Percentiles rank a stretch among this genome's conserved stretches.
phyloP scores from a whole-genome alignment of 2,329 filamentous ascomycete genomes.

The Pseudogymnoascus destructans region DNA sequence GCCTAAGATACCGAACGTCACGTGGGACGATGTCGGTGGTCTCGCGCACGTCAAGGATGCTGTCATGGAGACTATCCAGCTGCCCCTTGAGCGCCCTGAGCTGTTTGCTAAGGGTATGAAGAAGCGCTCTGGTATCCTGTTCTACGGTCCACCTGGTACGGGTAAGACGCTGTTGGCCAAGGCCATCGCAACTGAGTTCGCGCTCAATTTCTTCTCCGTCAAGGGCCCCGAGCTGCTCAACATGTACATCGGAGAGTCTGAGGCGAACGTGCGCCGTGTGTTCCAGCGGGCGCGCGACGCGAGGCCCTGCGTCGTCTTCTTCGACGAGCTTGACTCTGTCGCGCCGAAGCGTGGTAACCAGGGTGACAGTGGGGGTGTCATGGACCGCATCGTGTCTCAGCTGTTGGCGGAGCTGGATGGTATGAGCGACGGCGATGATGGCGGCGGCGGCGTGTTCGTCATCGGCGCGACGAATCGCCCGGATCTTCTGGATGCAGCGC shows the following conservation, averaged over 20 bases:
- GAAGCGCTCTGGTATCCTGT: constrained; percentile 85
- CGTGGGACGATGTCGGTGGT: constrained; percentile 92
- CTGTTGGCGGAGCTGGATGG: constrained; percentile 89
- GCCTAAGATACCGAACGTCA: constrained; percentile 93
- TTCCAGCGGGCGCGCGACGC: constrained; percentile 81
- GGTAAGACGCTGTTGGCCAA: constrained; percentile 89
- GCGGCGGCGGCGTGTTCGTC: constrained; percentile 77
- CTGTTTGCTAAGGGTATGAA: constrained; percentile 96
- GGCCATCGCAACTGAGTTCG: constrained; percentile 87
- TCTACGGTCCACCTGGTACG: constrained; percentile 83
- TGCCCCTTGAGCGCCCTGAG: constrained; percentile 82
- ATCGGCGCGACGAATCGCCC: constrained; percentile 94
- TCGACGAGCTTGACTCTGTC: constrained; percentile 85
- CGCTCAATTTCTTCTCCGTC: constrained; percentile 86
- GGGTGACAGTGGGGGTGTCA: constrained; percentile 91
- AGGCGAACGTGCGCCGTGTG: constrained; percentile 79
- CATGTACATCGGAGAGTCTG: constrained; percentile 93
- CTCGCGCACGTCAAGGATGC: constrained; percentile 90
- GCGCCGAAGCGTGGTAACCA: constrained; percentile 95
- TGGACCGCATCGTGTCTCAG: constrained; percentile 95
- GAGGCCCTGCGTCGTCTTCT: constrained; percentile 80
- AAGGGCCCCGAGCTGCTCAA: constrained; percentile 86
- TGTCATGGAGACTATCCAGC: constrained; percentile 91
- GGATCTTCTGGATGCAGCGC: constrained; percentile 79
- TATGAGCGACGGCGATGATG: constrained; percentile 86